Conservation (phyloP, 176 grass and related monocot genomes). For the Saccharum spontaneum region DNA sequence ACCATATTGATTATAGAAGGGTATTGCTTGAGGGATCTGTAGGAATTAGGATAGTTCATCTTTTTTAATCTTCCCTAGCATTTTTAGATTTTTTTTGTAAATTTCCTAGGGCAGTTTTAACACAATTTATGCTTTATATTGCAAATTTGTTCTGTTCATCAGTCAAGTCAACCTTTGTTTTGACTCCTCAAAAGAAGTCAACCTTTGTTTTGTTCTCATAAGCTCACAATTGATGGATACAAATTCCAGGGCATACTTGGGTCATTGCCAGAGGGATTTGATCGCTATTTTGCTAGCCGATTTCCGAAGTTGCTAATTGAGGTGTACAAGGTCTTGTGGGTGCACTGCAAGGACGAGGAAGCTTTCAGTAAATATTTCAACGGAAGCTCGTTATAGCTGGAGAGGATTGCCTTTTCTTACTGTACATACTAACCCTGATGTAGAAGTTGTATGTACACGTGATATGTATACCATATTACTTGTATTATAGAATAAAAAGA, state of each 20-base stretch:
- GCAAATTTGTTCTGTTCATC: neutral
- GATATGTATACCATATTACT: slow-evolving; percentile 24
- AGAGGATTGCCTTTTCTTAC: neutral
- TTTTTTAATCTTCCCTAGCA: neutral
- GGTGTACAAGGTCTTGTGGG: slow-evolving; percentile 72
- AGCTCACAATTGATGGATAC: neutral
- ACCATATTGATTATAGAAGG: neutral
- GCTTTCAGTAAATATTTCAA: slow-evolving; percentile 80
- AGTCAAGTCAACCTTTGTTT: neutral
- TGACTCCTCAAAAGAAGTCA: neutral
- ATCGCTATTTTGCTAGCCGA: slow-evolving; percentile 71
- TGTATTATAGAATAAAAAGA: neutral
- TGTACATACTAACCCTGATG: slow-evolving; percentile 20
- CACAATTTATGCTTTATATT: neutral
- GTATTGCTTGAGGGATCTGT: neutral
- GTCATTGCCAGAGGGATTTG: slow-evolving; percentile 77
- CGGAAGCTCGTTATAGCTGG: slow-evolving; percentile 36
- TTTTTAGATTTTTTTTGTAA: neutral
- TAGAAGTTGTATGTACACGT: slow-evolving; percentile 48
- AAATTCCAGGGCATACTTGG: slow-evolving; percentile 70
- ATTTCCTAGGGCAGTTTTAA: neutral
- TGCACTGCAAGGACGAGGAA: slow-evolving; percentile 75
- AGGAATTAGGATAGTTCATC: neutral
- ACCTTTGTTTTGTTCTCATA: neutral
- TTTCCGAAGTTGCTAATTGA: slow-evolving; percentile 89